Evolutionary conservation across 176 grass and related monocot species (phyloP).

Genomic region (Triticum dicoccoides): DNA sequence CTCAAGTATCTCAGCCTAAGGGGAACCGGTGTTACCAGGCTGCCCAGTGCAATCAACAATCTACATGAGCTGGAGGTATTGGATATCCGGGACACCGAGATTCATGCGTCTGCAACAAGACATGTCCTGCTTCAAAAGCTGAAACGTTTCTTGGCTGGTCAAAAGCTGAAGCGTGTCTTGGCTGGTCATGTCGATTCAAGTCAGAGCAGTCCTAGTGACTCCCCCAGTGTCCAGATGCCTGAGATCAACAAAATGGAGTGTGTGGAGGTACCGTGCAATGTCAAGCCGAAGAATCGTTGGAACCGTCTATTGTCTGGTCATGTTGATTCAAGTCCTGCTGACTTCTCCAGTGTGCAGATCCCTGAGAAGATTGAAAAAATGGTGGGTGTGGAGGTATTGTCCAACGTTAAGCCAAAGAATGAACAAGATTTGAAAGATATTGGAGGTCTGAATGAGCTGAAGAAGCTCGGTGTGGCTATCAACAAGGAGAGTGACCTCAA

Average conservation of each 20-base stretch:
- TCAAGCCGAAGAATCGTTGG: neutral
- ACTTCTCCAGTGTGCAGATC: neutral
- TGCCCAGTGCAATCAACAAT: constrained; percentile 11
- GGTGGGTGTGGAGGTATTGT: neutral
- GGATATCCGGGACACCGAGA: constrained; percentile 12
- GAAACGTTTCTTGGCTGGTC: constrained; percentile 27
- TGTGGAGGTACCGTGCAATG: no score
- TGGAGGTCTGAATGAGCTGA: neutral
- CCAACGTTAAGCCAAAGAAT: neutral
- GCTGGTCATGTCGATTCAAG: neutral
- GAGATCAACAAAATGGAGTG: no score
- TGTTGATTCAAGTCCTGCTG: neutral
- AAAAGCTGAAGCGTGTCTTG: no score
- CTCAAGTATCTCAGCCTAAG: constrained; percentile 29
- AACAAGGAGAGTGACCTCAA: neutral
- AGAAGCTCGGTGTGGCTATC: constrained; percentile 24
- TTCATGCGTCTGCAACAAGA: neutral
- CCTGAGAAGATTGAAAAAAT: neutral
- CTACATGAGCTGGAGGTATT: constrained; percentile 27
- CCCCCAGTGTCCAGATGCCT: no score
- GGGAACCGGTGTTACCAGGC: neutral
- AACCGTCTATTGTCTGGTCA: constrained; percentile 10
- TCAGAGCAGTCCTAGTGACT: neutral
- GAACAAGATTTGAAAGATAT: neutral
- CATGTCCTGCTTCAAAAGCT: neutral